phyloP scores from a whole-genome alignment of 768 basidiomycete genomes.

The Pulveroboletus frians region DNA sequence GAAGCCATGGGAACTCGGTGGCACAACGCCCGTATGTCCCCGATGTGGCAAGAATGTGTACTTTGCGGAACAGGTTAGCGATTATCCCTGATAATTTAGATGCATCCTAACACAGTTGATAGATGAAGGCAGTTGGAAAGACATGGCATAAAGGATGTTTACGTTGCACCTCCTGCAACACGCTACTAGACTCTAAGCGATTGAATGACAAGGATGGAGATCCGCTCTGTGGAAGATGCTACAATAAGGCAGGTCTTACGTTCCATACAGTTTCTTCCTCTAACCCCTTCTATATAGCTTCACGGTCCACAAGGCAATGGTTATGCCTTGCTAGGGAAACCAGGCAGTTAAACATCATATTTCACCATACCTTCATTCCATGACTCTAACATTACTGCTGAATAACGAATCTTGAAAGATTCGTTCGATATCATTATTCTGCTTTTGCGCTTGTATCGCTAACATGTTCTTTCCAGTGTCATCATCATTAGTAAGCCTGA shows the following conservation, averaged over 20 bases:
- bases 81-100: background rate
- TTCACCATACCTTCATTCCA: background rate
- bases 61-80: slow-evolving; percentile 73
- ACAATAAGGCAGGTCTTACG: slow-evolving; percentile 48
- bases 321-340: slow-evolving; percentile 63
- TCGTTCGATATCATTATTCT: slow-evolving; percentile 17
- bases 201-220: slow-evolving; percentile 73
- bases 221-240: slow-evolving; percentile 67
- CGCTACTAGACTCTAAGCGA: slow-evolving; percentile 63
- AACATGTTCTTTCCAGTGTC: slow-evolving; percentile 13
- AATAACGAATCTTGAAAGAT: slow-evolving; percentile 8
- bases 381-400: slow-evolving; percentile 5
- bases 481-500: slow-evolving; percentile 9
- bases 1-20: slow-evolving; percentile 46
- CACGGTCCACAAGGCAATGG: slow-evolving; percentile 72
- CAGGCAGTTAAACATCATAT: slow-evolving; percentile 33
- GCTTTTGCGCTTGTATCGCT: slow-evolving; percentile 17
- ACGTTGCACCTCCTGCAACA: slow-evolving; percentile 69
- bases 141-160: slow-evolving; percentile 76
- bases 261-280: background rate
- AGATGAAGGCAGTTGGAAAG: slow-evolving; percentile 80
- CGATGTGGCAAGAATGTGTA: slow-evolving; percentile 73
- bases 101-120: slow-evolving; percentile 6
- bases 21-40: slow-evolving; percentile 58
- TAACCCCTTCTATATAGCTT: slow-evolving; percentile 39